Evolutionary conservation across 192 early-diverging fungal species (phyloP).

Genomic region (Linnemannia zychae): DNA sequence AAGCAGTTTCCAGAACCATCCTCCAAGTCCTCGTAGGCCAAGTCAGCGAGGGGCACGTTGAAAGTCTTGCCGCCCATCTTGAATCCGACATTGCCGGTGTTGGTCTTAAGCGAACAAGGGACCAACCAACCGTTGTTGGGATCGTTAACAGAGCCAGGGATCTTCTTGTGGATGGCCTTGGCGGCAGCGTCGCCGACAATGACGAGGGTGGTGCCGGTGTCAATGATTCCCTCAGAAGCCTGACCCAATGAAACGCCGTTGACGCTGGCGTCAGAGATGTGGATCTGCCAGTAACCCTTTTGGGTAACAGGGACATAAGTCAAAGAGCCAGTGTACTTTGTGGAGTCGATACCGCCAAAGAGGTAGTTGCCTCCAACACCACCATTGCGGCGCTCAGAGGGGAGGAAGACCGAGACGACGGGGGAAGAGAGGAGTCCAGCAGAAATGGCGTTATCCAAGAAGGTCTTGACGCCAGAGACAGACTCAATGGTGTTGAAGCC

Average conservation of each 20-base stretch:
- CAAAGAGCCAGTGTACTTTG: conserved; percentile 61
- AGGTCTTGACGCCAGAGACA: conserved; percentile 56
- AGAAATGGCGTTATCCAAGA: conserved; percentile 67
- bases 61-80: conserved; percentile 53
- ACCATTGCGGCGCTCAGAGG: conserved; percentile 58
- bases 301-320: conserved; percentile 65
- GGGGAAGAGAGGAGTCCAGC: conserved; percentile 66
- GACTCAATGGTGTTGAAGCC: conserved; percentile 64
- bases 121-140: conserved; percentile 20
- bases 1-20: conserved; percentile 31
- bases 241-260: conserved; percentile 49
- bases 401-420: conserved; percentile 72
- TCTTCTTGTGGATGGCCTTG: conserved; percentile 58
- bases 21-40: conserved; percentile 46
- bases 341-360: conserved; percentile 66
- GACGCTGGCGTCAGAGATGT: conserved; percentile 57
- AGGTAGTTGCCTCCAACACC: conserved; percentile 61
- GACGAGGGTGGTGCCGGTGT: conserved; percentile 76
- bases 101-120: conserved; percentile 31
- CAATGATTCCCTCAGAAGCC: conserved; percentile 60
- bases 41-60: conserved; percentile 47
- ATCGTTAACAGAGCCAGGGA: conserved; percentile 13
- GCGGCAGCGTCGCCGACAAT: conserved; percentile 65
- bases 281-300: conserved; percentile 70
- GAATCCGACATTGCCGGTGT: conserved; percentile 43